phyloP scores from a whole-genome alignment of 768 basidiomycete species.

The Strobilomyces confusus region DNA sequence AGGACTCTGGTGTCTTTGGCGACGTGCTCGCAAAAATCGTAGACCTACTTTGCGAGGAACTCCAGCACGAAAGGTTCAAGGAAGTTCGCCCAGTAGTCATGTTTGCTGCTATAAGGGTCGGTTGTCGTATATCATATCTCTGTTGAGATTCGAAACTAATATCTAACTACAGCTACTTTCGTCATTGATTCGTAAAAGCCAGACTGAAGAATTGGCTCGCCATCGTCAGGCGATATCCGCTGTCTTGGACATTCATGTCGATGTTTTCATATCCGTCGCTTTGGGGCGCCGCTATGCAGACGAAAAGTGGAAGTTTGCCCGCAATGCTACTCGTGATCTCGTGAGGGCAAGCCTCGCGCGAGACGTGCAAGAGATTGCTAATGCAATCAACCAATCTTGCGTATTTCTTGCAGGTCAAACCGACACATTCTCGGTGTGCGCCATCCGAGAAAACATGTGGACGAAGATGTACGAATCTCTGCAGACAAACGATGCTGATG shows the following conservation, averaged over 20 bases:
- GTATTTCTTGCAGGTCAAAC: constrained; percentile 29
- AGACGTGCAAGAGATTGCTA: constrained; percentile 33
- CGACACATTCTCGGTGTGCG: constrained; percentile 32
- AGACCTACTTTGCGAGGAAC: constrained; percentile 73
- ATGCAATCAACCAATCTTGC: constrained; percentile 32
- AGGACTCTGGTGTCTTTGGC: constrained; percentile 44
- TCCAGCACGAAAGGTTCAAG: constrained; percentile 73
- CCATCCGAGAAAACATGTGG: constrained; percentile 65
- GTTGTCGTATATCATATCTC: constrained; percentile 24
- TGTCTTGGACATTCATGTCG: constrained; percentile 50
- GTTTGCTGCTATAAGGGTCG: constrained; percentile 57
- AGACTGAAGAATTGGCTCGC: constrained; percentile 22
- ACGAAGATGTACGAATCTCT: constrained; percentile 56
- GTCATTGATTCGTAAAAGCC: constrained; percentile 32
- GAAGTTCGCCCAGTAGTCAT: constrained; percentile 58
- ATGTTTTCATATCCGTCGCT: constrained; percentile 44
- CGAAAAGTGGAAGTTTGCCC: constrained; percentile 40
- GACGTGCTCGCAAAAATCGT: constrained; percentile 70
- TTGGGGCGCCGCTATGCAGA: constrained; percentile 38
- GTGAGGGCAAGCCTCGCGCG: constrained; percentile 30
- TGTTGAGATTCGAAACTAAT: constrained; percentile 6
- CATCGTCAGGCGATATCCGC: constrained; percentile 31
- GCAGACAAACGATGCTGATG: constrained; percentile 54
- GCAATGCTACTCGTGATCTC: constrained; percentile 41
- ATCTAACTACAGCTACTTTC: constrained; percentile 29